phyloP scores from a whole-genome alignment of 495 filamentous ascomycete genomes.

The Hypoxylon lienhwacheense region DNA sequence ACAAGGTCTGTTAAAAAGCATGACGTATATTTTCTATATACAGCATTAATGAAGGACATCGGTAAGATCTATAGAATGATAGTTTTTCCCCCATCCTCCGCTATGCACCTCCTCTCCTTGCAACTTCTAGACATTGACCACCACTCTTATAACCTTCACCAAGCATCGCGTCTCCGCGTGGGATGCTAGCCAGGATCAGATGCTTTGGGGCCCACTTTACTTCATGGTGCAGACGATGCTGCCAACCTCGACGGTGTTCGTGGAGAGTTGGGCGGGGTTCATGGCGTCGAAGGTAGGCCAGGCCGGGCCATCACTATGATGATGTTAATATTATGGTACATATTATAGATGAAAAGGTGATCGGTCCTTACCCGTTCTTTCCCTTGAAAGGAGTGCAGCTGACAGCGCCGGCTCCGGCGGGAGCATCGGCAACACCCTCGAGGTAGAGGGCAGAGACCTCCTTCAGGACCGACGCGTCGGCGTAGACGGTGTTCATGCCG shows the following conservation, averaged over 20 bases:
- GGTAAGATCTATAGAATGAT: not conserved
- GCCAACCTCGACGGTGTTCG: slow-evolving; percentile 27
- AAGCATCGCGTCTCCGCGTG: not conserved
- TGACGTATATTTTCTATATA: too few relatives aligned
- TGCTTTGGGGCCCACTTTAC: not conserved
- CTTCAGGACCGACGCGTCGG: not conserved
- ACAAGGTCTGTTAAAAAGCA: too few relatives aligned
- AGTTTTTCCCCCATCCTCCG: not conserved
- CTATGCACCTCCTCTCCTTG: not conserved
- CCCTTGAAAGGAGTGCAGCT: slow-evolving; percentile 18
- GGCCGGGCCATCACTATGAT: slow-evolving; percentile 4
- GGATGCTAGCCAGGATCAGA: not conserved
- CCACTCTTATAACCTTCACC: slow-evolving; percentile 1
- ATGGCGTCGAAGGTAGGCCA: slow-evolving; percentile 9
- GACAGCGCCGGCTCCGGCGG: not conserved
- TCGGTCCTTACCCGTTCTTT: slow-evolving; percentile 5
- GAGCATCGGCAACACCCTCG: not conserved
- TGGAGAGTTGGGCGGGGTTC: slow-evolving; percentile 17
- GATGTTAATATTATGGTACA: not conserved
- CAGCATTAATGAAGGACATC: too few relatives aligned
- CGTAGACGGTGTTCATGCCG: not conserved
- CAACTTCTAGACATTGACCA: not conserved
- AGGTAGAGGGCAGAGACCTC: slow-evolving; percentile 30
- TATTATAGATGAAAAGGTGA: not conserved
- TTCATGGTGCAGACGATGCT: slow-evolving; percentile 19